phyloP scores from a whole-genome alignment of 208 protist species.

The Blastocrithidia nonstop region DNA sequence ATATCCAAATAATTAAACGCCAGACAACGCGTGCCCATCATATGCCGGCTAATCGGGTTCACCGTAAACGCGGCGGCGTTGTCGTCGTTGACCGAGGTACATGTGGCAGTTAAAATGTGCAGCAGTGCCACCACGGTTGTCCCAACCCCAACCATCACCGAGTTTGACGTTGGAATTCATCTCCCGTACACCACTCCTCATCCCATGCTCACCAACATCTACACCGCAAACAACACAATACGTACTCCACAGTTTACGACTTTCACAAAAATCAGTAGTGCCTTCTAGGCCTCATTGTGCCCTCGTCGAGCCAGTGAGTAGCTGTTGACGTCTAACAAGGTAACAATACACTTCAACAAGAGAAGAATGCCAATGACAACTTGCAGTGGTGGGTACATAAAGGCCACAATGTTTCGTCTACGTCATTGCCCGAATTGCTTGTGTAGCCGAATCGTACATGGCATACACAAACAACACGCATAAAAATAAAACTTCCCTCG shows the following conservation, averaged over 20 bases:
- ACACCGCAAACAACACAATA: slow-evolving; percentile 17
- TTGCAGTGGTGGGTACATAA: slow-evolving; percentile 40
- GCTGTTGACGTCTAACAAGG: slow-evolving; percentile 11
- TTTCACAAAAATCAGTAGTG: slow-evolving; percentile 8
- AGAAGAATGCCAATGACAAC: slow-evolving; percentile 23
- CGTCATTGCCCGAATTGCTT: slow-evolving; percentile 7
- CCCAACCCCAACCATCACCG: slow-evolving; percentile 12
- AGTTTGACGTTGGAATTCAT: slow-evolving; percentile 10
- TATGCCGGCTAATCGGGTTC: slow-evolving; percentile 6
- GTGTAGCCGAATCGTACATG: no score
- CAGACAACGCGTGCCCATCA: slow-evolving; percentile 4
- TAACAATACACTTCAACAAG: slow-evolving; percentile 15
- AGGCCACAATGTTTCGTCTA: slow-evolving; percentile 11
- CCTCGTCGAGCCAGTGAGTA: slow-evolving; percentile 4
- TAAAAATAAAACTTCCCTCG: no score
- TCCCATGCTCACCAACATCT: slow-evolving; percentile 34
- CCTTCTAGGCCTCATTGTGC: not conserved
- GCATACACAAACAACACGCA: no score
- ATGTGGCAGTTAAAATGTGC: slow-evolving; percentile 13
- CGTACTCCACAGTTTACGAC: slow-evolving; percentile 10
- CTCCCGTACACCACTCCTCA: slow-evolving; percentile 40
- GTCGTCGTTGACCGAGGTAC: slow-evolving; percentile 1
- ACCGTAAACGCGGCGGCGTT: slow-evolving; percentile 9
- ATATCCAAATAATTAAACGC: slow-evolving; percentile 9
- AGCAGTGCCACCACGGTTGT: slow-evolving; percentile 17